These are phyloP conservation scores for Suillus placidus DNA, from an alignment of 768 basidiomycete genomes.

Conservation along the genomic window DNA sequence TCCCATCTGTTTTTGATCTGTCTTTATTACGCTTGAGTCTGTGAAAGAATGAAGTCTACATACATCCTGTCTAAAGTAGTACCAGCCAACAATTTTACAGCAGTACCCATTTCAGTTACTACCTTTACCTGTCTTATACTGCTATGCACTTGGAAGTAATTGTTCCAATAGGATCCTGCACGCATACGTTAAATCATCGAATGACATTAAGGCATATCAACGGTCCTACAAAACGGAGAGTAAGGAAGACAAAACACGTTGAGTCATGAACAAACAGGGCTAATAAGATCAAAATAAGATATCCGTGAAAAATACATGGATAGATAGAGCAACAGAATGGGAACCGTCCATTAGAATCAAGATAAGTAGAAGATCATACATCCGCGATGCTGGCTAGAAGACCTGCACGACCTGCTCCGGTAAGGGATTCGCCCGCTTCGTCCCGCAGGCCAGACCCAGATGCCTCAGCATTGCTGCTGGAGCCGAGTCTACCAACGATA, in stretches of 20 bases:
- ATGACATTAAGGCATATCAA: background rate
- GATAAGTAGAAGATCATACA: constrained; percentile 19
- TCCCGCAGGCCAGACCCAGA: constrained; percentile 23
- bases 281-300: background rate
- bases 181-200: background rate
- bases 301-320: background rate
- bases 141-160: constrained; percentile 6
- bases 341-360: constrained; percentile 4
- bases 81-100: constrained; percentile 11
- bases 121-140: constrained; percentile 9
- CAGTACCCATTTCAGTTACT: constrained; percentile 16
- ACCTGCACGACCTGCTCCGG: constrained; percentile 28
- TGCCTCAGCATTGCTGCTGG: constrained; percentile 25
- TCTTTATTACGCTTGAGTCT: constrained; percentile 17
- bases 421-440: constrained; percentile 28
- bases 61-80: constrained; percentile 20
- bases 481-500: constrained; percentile 51
- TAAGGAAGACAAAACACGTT: background rate
- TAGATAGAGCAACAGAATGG: background rate
- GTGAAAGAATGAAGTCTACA: constrained; percentile 15
- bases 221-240: background rate
- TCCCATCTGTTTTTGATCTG: constrained; percentile 35
- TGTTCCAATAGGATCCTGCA: background rate
- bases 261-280: background rate
- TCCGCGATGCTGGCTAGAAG: constrained; percentile 28